Evolutionary conservation across 768 basidiomycete genomes (phyloP), one percentile per base, ranked within the genome.

Genomic region (Tricholoma furcatifolium): DNA sequence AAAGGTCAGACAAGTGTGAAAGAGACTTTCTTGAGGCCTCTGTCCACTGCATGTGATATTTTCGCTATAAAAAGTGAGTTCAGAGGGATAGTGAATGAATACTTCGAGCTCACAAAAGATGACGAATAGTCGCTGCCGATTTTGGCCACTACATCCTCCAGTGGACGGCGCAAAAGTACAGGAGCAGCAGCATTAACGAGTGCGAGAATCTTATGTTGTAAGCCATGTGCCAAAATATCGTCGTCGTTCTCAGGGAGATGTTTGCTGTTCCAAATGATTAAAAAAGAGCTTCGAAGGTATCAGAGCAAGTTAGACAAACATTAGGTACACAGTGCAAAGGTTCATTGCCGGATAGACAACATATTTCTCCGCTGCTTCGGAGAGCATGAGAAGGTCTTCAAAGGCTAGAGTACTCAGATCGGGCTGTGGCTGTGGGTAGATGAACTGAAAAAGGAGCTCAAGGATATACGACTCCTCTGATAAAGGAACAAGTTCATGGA

Each of bases 351-450:
- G 51, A 46, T 56, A 66, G 10, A 63, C 59, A 6, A 43, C 47
- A 32, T 66, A 66, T 36, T 63, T 64, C 45, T 66, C 60, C 10
- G 60, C 65, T 5, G 65, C 65, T 44, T 64, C 63, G 3, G 60
- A 59, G 11, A 66, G 38, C 6, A 34, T 0, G 24, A 48, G 49
- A 15, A 65, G 43, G 1, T 51, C 21, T 2, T 54, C 27, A 23
- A 54, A 56, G 2, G 43, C 30, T 2, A 60, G 2, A 6, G 12
- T 15, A 4, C 34, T 11, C 6, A 62, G 36, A 18, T 60, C 49
- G 12, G 61, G 57, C 9, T 30, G 45, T 31, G 47, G 38, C 20
- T 43, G n/a, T 45, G 54, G 47, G 38, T 47, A 41, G 47, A 60
- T 52, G 35, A 60, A 62, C 18, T 50, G 59, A 17, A 60, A 60